Evolutionary conservation across 2,329 filamentous ascomycete species (phyloP).

Genomic region (Fusarium subtropicale): DNA sequence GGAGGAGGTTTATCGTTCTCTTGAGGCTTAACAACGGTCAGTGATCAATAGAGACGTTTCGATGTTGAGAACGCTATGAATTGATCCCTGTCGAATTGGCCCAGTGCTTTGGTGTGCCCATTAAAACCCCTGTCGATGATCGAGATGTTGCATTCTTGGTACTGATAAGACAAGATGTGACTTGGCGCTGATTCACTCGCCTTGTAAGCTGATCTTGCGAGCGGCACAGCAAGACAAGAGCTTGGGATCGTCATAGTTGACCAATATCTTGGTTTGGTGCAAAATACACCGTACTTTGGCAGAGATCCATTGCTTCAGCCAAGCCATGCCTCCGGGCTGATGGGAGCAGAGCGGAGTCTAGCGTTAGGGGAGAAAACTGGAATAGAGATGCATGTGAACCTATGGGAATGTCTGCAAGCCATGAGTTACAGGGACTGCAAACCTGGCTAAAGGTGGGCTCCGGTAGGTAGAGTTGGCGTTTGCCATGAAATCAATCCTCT

Average conservation of each 20-base stretch:
- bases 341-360: constrained; percentile 1
- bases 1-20: neutral
- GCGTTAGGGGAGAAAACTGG: neutral
- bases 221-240: constrained; percentile 1
- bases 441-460: constrained; percentile 27
- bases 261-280: constrained; percentile 4
- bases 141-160: constrained; percentile 10
- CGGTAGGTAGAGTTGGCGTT: constrained; percentile 33
- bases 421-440: constrained; percentile 26
- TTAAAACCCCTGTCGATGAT: constrained; percentile 29
- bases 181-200: constrained; percentile 2
- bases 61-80: constrained; percentile 1
- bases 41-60: constrained; percentile 8
- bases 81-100: constrained; percentile 15
- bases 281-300: constrained; percentile 14
- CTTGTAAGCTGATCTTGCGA: neutral
- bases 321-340: constrained; percentile 22
- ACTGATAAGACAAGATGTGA: constrained; percentile 11
- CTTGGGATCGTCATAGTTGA: constrained; percentile 23
- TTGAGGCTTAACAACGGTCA: constrained; percentile 21
- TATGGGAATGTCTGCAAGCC: constrained; percentile 18
- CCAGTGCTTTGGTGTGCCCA: constrained; percentile 16
- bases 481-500: constrained; percentile 32
- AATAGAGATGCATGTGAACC: constrained; percentile 14
- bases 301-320: constrained; percentile 11